Percentiles rank a stretch among this genome's conserved stretches.
phyloP scores from a whole-genome alignment of 345 rosid genomes.

The Viola odorata region DNA sequence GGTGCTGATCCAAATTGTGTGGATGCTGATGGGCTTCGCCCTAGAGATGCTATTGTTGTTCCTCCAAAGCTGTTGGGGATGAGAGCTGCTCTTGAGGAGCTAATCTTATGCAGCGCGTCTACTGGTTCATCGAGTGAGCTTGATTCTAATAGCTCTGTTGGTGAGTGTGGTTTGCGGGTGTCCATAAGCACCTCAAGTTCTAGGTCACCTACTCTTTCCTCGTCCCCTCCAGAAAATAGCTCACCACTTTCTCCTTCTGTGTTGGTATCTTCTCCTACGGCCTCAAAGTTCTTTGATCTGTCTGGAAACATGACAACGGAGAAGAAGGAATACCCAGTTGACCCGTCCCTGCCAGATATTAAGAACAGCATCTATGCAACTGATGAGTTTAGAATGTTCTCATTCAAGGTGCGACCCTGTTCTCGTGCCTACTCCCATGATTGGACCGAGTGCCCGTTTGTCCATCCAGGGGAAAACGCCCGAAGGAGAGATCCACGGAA shows the following conservation, averaged over 20 bases:
- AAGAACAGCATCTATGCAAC: conserved; percentile 61
- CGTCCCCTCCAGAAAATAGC: conserved; percentile 26
- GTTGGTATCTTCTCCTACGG: conserved; percentile 26
- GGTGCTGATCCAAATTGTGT: conserved; percentile 49
- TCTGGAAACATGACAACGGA: conserved; percentile 13
- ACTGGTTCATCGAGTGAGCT: conserved; percentile 4
- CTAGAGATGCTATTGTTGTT: conserved; percentile 50
- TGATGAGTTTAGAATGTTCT: conserved; percentile 75
- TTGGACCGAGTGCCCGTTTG: conserved; percentile 85
- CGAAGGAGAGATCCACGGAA: conserved; percentile 72
- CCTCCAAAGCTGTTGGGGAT: conserved; percentile 36
- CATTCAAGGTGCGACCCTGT: conserved; percentile 51
- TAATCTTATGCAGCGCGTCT: conserved; percentile 12
- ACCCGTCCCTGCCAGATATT: conserved; percentile 68
- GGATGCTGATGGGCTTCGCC: conserved; percentile 50
- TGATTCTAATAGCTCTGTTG: conserved; percentile 11
- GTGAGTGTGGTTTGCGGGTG: conserved; percentile 17
- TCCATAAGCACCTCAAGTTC: conserved; percentile 21
- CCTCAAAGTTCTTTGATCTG: conserved; percentile 23
- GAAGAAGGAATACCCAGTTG: conserved; percentile 61
- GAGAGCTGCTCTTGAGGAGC: conserved; percentile 39
- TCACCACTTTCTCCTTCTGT: conserved; percentile 29
- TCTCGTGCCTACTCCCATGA: conserved; percentile 74
- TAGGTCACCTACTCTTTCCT: conserved; percentile 31
- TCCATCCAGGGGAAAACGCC: conserved; percentile 77